Base-by-base conservation (phyloP, 1,284 basidiomycete genomes). In the Peniophora sp. region DNA sequence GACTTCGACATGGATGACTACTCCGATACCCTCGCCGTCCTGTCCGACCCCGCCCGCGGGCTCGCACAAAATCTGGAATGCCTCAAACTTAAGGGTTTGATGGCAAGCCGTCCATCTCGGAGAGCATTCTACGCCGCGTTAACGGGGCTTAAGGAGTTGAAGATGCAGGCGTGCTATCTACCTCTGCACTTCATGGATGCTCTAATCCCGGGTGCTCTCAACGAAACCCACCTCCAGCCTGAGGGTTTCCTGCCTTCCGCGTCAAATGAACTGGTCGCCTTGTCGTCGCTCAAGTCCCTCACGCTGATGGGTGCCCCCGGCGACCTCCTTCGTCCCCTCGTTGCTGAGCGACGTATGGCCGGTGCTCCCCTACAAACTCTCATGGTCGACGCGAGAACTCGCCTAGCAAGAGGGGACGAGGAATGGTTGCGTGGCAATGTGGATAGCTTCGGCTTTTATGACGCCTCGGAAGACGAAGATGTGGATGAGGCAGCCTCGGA, bases 1-100 rank as follows among this genome's bases (percentile, higher is more conserved):
- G 74, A 82, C 55, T 75, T 77, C 48, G 73, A 78, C 46, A 59
- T 65, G 2, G 69, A 64, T 20, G 78, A 82, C 51, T 82, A 71
- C 55, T 70, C 68, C 3, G 63, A 69, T 0, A 68, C 85, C 46
- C 67, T 73, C 15, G 56, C 57, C 20, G 65, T 69, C 42, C 67
- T 84, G 22, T 62, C 67, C 20, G 58, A 52, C 2, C 69, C 69
- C 0, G 55, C 63, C 47, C 64, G 10, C 12, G 23, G 64, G 3
- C 58, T 63, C 39, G 65, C 65, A 37, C 64, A 65, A 46, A 65
- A 65, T 2, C 59, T 83, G 24, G 67, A 75, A 47, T 62, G 64
- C 47, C 63, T 85, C 50, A 79, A 79, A 56, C 64, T 85, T 22
- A 58, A 65, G 0, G 70, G 70, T 2, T 61, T 83, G 43, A 70